Conservation (phyloP, 768 basidiomycete genomes). For the Leccinum sublutescens region DNA sequence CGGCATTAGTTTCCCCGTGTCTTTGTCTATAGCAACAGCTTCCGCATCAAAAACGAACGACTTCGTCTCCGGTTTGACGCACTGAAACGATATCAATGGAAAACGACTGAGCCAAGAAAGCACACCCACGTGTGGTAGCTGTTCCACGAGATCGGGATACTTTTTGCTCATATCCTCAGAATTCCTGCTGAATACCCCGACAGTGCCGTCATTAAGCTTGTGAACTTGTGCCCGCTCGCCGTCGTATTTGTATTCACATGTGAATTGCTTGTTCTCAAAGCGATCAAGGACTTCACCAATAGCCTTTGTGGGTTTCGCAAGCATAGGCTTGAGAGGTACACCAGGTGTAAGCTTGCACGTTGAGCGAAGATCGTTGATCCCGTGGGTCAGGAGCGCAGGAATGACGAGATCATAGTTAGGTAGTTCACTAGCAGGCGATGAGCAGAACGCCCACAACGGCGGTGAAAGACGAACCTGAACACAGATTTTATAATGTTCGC, state of each 20-base stretch:
- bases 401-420: slow-evolving; percentile 92
- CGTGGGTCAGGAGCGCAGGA: slow-evolving; percentile 80
- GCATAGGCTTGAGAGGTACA: slow-evolving; percentile 96
- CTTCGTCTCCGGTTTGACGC: slow-evolving; percentile 76
- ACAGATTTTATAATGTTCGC: slow-evolving; percentile 80
- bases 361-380: slow-evolving; percentile 65
- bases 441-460: neutral
- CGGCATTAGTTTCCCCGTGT: slow-evolving; percentile 84
- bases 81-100: slow-evolving; percentile 45
- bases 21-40: slow-evolving; percentile 91
- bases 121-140: slow-evolving; percentile 71
- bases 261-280: slow-evolving; percentile 93
- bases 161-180: slow-evolving; percentile 99
- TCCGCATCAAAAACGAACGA: slow-evolving; percentile 97
- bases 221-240: slow-evolving; percentile 98
- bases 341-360: slow-evolving; percentile 92
- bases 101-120: neutral
- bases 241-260: slow-evolving; percentile 99
- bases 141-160: slow-evolving; percentile 96
- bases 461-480: slow-evolving; percentile 65
- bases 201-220: slow-evolving; percentile 72
- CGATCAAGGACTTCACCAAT: slow-evolving; percentile 96
- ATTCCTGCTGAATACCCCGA: slow-evolving; percentile 94
- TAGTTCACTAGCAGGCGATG: slow-evolving; percentile 63
- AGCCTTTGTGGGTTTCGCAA: slow-evolving; percentile 98